phyloP scores from a whole-genome alignment of 257 asterid species.

The Capsicum pubescens region DNA sequence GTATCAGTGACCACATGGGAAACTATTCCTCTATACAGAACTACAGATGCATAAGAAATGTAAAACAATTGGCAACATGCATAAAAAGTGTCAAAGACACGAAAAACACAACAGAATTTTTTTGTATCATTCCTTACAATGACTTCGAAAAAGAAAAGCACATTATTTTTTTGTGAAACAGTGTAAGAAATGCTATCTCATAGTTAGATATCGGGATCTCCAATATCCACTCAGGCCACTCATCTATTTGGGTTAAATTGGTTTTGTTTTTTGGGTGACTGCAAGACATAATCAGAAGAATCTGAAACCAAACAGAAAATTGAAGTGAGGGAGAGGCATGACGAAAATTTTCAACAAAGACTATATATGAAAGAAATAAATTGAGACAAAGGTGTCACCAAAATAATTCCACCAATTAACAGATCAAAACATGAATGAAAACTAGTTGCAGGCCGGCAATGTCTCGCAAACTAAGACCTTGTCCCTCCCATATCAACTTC shows the following conservation, averaged over 20 bases:
- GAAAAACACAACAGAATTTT: neutral
- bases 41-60: constrained; percentile 6
- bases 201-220: constrained; percentile 91
- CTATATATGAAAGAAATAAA: neutral
- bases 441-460: neutral
- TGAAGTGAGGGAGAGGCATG: neutral
- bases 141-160: constrained; percentile 2
- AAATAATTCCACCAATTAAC: constrained; percentile 1
- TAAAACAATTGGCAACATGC: neutral
- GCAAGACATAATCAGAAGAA: constrained; percentile 96
- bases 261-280: constrained; percentile 92
- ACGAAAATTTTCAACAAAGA: constrained; percentile 12
- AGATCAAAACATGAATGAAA: neutral
- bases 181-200: constrained; percentile 57
- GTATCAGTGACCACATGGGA: constrained; percentile 13
- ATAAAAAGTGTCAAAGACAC: neutral
- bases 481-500: constrained; percentile 8
- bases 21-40: neutral
- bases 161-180: neutral
- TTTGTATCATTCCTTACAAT: constrained; percentile 10
- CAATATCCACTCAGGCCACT: constrained; percentile 99
- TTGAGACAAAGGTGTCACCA: neutral
- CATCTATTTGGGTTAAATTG: constrained; percentile 83
- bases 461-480: neutral
- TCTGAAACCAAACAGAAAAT: constrained; percentile 62